phyloP scores from a whole-genome alignment of 2,329 filamentous ascomycete species.

The Beauveria sp. region DNA sequence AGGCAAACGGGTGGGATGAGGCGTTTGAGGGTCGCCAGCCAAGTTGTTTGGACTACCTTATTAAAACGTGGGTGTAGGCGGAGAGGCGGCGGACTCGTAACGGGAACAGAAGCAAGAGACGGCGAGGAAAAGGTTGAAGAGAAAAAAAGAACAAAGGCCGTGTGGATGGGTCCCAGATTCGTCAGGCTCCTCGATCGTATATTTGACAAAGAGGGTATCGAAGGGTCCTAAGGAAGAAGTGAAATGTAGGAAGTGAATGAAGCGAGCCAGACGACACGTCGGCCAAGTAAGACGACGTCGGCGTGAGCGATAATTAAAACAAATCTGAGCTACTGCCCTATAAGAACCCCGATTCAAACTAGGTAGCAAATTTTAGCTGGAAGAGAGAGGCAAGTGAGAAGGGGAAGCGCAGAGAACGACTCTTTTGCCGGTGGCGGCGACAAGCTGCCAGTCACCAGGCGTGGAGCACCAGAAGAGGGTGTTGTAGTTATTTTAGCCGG shows the following conservation, averaged over 20 bases:
- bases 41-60: not conserved
- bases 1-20: too few species aligned
- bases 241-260: not conserved
- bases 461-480: not conserved
- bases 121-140: not conserved
- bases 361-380: not conserved
- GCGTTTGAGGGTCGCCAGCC: not conserved
- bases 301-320: not conserved
- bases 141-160: not conserved
- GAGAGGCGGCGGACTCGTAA: too few species aligned
- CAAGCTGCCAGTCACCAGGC: not conserved
- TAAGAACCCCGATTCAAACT: not conserved
- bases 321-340: not conserved
- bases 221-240: not conserved
- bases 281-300: not conserved
- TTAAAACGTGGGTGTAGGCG: not conserved
- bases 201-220: not conserved
- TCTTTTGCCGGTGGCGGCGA: not conserved
- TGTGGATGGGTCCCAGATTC: not conserved
- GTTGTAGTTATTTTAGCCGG: not conserved
- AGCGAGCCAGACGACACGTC: not conserved
- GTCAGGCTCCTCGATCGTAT: not conserved
- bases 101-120: not conserved
- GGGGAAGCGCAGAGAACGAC: not conserved
- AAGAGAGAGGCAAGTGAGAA: not conserved